A percentile compares a stretch with the other conserved stretches of the same genome.
phyloP scores from a whole-genome alignment of 2,329 filamentous ascomycete species.

The Didymellaceae sp. region DNA sequence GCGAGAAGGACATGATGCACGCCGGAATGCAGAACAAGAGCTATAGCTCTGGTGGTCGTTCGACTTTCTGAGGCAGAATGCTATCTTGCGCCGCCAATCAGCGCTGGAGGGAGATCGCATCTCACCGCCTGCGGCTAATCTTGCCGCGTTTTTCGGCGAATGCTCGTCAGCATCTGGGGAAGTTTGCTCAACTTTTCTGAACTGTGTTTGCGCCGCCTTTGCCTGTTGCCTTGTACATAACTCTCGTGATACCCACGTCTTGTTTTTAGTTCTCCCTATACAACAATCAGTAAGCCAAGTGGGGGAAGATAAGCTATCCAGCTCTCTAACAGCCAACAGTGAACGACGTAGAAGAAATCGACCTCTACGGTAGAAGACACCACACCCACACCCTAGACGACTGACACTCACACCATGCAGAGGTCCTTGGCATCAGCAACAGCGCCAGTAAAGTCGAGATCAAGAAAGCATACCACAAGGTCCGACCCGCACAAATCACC shows the following conservation, averaged over 20 bases:
- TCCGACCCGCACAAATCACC: slow-evolving; percentile 50
- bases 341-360: slow-evolving; percentile 56
- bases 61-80: slow-evolving; percentile 25
- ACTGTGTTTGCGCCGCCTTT: neutral
- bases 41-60: slow-evolving; percentile 1
- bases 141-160: slow-evolving; percentile 8
- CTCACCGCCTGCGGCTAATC: slow-evolving; percentile 19
- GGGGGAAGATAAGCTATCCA: too few species aligned
- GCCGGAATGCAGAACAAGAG: neutral
- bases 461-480: slow-evolving; percentile 96
- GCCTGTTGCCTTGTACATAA: neutral
- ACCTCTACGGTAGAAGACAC: slow-evolving; percentile 61
- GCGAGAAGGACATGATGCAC: slow-evolving; percentile 30
- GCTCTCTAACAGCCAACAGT: too few species aligned
- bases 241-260: neutral
- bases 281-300: neutral
- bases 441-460: slow-evolving; percentile 79
- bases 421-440: slow-evolving; percentile 77
- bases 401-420: slow-evolving; percentile 54
- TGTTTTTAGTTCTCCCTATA: neutral
- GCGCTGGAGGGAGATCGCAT: slow-evolving; percentile 11
- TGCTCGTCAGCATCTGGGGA: slow-evolving; percentile 9
- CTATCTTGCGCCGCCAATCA: slow-evolving; percentile 6
- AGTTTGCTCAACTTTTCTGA: slow-evolving; percentile 14
- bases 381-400: neutral